Conservation (phyloP, 805 yeast genomes). For the Ogataea nitratoaversa region DNA sequence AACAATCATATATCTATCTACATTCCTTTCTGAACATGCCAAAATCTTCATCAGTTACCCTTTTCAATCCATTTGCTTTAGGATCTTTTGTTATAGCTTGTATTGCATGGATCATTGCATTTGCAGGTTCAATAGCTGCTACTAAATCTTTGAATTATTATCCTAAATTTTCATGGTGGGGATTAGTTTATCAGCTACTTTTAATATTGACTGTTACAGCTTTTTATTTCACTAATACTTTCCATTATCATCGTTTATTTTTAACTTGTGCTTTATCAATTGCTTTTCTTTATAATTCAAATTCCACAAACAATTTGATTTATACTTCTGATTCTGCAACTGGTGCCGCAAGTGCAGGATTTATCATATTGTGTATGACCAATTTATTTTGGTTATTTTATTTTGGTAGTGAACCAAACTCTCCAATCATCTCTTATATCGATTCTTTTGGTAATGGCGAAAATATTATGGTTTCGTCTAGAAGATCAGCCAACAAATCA, state of each 20-base stretch:
- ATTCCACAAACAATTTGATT: constrained; percentile 75
- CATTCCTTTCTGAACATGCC: too few species aligned
- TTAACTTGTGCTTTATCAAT: constrained; percentile 56
- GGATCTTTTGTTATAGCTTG: constrained; percentile 71
- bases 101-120: constrained; percentile 82
- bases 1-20: too few species aligned
- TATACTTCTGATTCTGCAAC: constrained; percentile 61
- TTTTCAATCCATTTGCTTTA: constrained; percentile 72
- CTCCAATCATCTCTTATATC: constrained; percentile 80
- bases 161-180: constrained; percentile 97
- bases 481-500: constrained; percentile 6
- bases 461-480: constrained; percentile 23
- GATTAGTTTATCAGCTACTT: constrained; percentile 72
- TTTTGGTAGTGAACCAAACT: constrained; percentile 85
- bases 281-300: constrained; percentile 81
- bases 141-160: constrained; percentile 38
- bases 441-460: constrained; percentile 67
- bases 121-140: constrained; percentile 77
- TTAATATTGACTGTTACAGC: constrained; percentile 47
- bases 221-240: constrained; percentile 54
- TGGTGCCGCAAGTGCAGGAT: constrained; percentile 92
- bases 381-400: constrained; percentile 84
- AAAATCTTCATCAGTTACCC: constrained; percentile 16
- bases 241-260: constrained; percentile 64
- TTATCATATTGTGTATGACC: constrained; percentile 74